Base-by-base conservation (phyloP, 495 filamentous ascomycete species). In the Penicillium antarcticum region DNA sequence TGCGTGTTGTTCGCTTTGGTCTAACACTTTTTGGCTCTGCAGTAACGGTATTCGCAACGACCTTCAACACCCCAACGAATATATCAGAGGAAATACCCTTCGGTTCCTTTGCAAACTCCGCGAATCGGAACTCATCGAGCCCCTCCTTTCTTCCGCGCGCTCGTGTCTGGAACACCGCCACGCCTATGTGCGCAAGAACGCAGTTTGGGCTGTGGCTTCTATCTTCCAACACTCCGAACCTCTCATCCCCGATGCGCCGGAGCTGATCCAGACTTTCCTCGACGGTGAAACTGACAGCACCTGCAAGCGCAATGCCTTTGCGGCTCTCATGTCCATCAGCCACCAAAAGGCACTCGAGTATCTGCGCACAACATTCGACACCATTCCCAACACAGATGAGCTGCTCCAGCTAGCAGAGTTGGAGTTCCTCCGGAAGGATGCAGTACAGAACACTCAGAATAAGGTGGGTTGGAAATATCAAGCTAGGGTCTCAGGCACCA, bases 11-110 rank as follows among this genome's bases (percentile, higher is more conserved):
- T 14, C 16, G 11, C 40, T 16, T 32, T 17, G 16, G 35, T 52
- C 48, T 71, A 50, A 73, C 63, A 46, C 24, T 51, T 34, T 9
- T 42, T 51, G 5, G 34, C 31, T 24, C 14, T 42, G 36, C 61
- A 97, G 92, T 71, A 97, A 98, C 69, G 94, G 92, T 55, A 99
- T 99, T 61, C 85, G 92, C 62, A 95, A 97, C 66, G 95, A 99
- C 66, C 77, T 99, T 44, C 91, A 96, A 69, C 92, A 97, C 57
- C 84, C 95, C 42, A 99, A 99, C 76, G 95, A 99, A 77, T 99
- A 96, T 72, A 88, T 99, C 49, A 83, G 95, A 51, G 95, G 92
- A 53, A 96, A 95, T 64, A 99, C 95, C 9, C 79, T 99, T 34
- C 88, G 95, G 48, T 99, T 97, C 76, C 79, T 99, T 31, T 92